A percentile compares a stretch with the other conserved stretches of the same genome.
Evolutionary conservation across 1,139 yeast species (phyloP).

Genomic region (Geotrichum restrictum): DNA sequence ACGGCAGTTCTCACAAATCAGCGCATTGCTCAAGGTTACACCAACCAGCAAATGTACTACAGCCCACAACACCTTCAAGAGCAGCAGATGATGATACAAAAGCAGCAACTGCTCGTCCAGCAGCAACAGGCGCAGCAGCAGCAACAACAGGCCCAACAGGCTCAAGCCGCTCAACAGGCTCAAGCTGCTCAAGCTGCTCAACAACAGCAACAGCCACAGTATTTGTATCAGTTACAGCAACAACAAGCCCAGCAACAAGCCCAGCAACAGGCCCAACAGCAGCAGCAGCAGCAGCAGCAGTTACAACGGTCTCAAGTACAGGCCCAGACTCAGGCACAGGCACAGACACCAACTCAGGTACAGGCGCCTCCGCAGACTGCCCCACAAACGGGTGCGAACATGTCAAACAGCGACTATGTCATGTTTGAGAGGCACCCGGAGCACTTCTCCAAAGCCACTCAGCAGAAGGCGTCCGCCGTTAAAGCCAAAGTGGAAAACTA

Average conservation of each 20-base stretch:
- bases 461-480: slow-evolving; percentile 60
- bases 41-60: slow-evolving; percentile 19
- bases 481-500: slow-evolving; percentile 61
- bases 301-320: slow-evolving; percentile 24
- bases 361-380: slow-evolving; percentile 11
- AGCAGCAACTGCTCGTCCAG: slow-evolving; percentile 21
- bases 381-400: slow-evolving; percentile 9
- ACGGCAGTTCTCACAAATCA: slow-evolving; percentile 27
- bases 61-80: slow-evolving; percentile 25
- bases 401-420: slow-evolving; percentile 46
- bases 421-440: slow-evolving; percentile 87
- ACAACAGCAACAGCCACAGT: slow-evolving; percentile 23
- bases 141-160: slow-evolving; percentile 21
- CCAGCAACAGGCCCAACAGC: slow-evolving; percentile 22
- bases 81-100: slow-evolving; percentile 23
- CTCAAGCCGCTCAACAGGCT: slow-evolving; percentile 11
- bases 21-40: slow-evolving; percentile 22
- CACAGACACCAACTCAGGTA: slow-evolving; percentile 19
- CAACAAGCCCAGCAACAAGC: slow-evolving; percentile 21
- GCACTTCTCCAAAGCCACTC: slow-evolving; percentile 49
- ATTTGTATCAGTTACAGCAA: not conserved
- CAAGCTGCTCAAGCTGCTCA: slow-evolving; percentile 3
- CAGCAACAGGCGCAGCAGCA: slow-evolving; percentile 20
- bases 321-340: slow-evolving; percentile 17
- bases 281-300: slow-evolving; percentile 18